Percentiles rank a stretch among this genome's conserved stretches.
Evolutionary conservation across 208 protist genomes (phyloP).

Genomic region (Angomonas deanei): DNA sequence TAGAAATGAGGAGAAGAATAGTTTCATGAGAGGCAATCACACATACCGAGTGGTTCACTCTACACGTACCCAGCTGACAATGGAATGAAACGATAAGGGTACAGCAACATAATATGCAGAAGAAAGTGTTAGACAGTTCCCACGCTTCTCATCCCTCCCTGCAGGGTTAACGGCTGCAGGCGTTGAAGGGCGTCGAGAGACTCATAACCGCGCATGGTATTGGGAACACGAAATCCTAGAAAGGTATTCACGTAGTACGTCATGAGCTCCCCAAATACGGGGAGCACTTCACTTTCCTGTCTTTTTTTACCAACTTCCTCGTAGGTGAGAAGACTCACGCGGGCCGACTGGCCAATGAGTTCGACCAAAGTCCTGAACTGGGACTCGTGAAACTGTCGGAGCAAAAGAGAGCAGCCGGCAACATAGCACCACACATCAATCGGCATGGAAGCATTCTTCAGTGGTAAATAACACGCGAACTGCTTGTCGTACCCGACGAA

Average conservation of each 20-base stretch:
- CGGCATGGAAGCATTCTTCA: constrained; percentile 26
- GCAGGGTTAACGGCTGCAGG: constrained; percentile 2
- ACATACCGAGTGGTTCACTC: too few relatives aligned
- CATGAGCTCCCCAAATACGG: constrained; percentile 30
- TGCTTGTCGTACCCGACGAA: constrained; percentile 50
- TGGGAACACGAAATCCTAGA: constrained; percentile 8
- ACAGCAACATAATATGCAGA: neutral
- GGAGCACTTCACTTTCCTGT: constrained; percentile 15
- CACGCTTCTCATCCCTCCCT: neutral
- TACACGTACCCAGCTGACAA: constrained; percentile 16
- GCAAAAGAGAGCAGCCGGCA: constrained; percentile 82
- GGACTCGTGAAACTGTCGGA: constrained; percentile 92
- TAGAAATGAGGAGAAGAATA: too few relatives aligned
- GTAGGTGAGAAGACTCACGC: constrained; percentile 18
- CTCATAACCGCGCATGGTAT: neutral
- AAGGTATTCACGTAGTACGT: constrained; percentile 19
- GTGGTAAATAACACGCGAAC: constrained; percentile 47
- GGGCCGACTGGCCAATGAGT: constrained; percentile 79
- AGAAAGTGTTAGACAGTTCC: neutral
- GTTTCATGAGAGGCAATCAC: too few relatives aligned
- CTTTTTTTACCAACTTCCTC: constrained; percentile 8
- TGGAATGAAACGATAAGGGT: constrained; percentile 15
- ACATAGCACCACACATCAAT: constrained; percentile 86
- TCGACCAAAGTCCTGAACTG: constrained; percentile 71
- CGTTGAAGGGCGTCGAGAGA: constrained; percentile 14